Evolutionary conservation across 805 yeast species (phyloP).

Genomic region (Torulaspora delbrueckii): DNA sequence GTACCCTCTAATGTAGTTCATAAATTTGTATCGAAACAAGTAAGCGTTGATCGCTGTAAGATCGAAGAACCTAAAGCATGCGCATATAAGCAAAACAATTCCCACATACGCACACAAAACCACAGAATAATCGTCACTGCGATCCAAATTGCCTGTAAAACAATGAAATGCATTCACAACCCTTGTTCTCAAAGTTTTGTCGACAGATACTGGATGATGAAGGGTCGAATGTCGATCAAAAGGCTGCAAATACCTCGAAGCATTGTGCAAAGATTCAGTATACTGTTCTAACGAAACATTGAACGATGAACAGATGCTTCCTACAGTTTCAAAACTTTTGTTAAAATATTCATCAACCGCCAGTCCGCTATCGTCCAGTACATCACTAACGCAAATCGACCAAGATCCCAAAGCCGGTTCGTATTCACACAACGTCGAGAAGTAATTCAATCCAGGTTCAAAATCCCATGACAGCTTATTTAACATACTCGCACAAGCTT

Average conservation of each 20-base stretch:
- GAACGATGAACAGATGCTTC: constrained; percentile 11
- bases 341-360: constrained; percentile 9
- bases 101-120: constrained; percentile 12
- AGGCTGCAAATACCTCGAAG: constrained; percentile 7
- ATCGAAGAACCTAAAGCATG: constrained; percentile 10
- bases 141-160: constrained; percentile 20
- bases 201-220: constrained; percentile 14
- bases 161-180: constrained; percentile 18
- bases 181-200: constrained; percentile 6
- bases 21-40: constrained; percentile 8
- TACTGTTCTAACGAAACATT: constrained; percentile 13
- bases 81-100: constrained; percentile 6
- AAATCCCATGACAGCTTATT: constrained; percentile 19
- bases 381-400: constrained; percentile 21
- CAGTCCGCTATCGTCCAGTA: constrained; percentile 8
- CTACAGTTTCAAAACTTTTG: constrained; percentile 13
- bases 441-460: constrained; percentile 11
- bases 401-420: constrained; percentile 26
- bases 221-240: not conserved
- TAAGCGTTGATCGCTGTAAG: constrained; percentile 10
- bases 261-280: constrained; percentile 16
- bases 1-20: constrained; percentile 18
- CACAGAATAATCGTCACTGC: constrained; percentile 15
- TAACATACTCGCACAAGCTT: constrained; percentile 21
- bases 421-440: constrained; percentile 19